A percentile compares a stretch with the other conserved stretches of the same genome.
phyloP scores from a whole-genome alignment of 495 filamentous ascomycete species.

The Aspergillus nanangensis region DNA sequence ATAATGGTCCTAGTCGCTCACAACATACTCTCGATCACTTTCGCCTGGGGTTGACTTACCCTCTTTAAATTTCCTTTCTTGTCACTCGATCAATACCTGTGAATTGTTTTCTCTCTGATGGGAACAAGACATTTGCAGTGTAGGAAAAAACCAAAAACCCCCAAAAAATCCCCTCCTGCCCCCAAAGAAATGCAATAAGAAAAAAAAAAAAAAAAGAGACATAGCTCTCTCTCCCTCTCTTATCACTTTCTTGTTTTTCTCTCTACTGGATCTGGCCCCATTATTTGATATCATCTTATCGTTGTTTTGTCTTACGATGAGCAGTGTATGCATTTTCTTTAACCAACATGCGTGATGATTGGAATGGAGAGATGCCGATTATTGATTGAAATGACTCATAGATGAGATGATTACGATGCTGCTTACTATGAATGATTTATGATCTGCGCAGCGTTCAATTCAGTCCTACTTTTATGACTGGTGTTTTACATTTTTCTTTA shows the following conservation, averaged over 20 bases:
- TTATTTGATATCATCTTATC: conserved; percentile 7
- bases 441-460: conserved; percentile 8
- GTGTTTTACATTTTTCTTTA: conserved; percentile 22
- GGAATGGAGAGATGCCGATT: conserved; percentile 20
- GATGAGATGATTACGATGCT: conserved; percentile 21
- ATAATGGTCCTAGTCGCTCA: too few relatives aligned
- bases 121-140: too few relatives aligned
- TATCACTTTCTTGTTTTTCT: conserved; percentile 1
- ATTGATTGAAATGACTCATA: conserved; percentile 25
- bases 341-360: conserved; percentile 17
- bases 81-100: too few relatives aligned
- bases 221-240: conserved; percentile 5
- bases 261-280: conserved; percentile 5
- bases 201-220: conserved; percentile 17
- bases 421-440: conserved; percentile 12
- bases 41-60: too few relatives aligned
- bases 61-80: too few relatives aligned
- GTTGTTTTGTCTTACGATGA: conserved; percentile 4
- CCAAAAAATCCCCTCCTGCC: too few relatives aligned
- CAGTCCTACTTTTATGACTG: conserved; percentile 1
- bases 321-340: conserved; percentile 3
- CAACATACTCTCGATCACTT: too few relatives aligned
- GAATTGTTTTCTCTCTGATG: too few relatives aligned
- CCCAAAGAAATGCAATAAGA: conserved; percentile 13
- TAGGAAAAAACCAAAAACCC: not conserved